Conservation (phyloP, 345 rosid species). For the Alliaria petiolata region DNA sequence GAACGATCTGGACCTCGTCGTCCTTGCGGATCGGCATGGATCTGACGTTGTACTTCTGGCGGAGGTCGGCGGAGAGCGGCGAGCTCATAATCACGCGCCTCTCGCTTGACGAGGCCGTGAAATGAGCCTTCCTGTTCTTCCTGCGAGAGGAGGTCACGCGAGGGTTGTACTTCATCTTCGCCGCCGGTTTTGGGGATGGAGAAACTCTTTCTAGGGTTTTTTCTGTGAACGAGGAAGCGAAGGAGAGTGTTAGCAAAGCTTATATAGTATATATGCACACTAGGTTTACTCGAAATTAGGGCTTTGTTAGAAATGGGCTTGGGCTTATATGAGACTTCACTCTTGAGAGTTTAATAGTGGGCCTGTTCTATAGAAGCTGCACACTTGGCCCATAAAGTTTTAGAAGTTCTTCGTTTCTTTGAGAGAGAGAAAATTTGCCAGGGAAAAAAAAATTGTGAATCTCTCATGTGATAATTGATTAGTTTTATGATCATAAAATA, state of each 20-base stretch:
- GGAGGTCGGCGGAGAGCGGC: constrained; percentile 59
- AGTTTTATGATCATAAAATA: neutral
- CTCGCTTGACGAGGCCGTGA: constrained; percentile 64
- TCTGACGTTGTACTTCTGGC: constrained; percentile 74
- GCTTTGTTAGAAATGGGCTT: neutral
- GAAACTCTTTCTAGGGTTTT: constrained; percentile 21
- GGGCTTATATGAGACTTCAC: neutral
- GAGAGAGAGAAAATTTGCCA: neutral
- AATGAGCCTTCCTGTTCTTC: constrained; percentile 80
- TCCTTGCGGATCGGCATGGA: constrained; percentile 83
- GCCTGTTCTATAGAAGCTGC: neutral
- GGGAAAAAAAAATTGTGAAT: neutral
- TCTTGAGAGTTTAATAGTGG: neutral
- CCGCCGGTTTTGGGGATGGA: constrained; percentile 14
- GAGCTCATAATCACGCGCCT: constrained; percentile 79
- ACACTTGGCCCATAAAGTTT: neutral
- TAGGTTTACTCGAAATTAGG: constrained; percentile 16
- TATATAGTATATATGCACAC: constrained; percentile 1
- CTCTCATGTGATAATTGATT: neutral
- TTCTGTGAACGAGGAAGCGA: constrained; percentile 13
- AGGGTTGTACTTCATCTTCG: constrained; percentile 74
- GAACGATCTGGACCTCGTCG: constrained; percentile 80
- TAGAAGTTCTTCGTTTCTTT: neutral
- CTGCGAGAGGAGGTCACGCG: constrained; percentile 72
- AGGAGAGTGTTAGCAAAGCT: neutral